phyloP scores from a whole-genome alignment of 2,329 filamentous ascomycete species.

The Bertia moriformis region DNA sequence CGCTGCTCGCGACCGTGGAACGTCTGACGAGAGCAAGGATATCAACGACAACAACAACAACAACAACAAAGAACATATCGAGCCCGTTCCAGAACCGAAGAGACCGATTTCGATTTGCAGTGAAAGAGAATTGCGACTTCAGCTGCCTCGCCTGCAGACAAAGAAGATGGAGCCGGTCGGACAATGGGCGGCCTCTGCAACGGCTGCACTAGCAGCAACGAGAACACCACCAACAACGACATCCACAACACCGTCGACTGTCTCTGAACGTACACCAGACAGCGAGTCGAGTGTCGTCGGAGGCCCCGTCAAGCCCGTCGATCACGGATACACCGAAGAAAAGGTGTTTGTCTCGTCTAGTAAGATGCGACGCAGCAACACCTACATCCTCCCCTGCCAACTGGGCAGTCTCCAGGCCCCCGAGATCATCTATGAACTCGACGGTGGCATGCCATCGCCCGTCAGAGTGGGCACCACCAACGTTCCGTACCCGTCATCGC shows the following conservation, averaged over 20 bases:
- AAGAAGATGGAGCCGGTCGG: conserved; percentile 2
- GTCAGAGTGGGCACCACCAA: no score
- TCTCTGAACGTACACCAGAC: no score
- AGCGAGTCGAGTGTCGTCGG: no score
- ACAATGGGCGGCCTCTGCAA: conserved; percentile 1
- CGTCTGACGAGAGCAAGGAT: conserved; percentile 2
- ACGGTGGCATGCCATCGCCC: conserved; percentile 10
- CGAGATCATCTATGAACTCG: conserved; percentile 16
- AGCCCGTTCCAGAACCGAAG: conserved; percentile 5
- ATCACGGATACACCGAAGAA: conserved; percentile 6
- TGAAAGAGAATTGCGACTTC: conserved; percentile 9
- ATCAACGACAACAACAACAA: no score
- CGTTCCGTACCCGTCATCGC: no score
- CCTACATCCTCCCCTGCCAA: not conserved
- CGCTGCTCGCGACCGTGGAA: conserved; percentile 3
- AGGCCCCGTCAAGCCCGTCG: no score
- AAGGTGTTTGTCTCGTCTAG: conserved; percentile 10
- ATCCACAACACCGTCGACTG: no score
- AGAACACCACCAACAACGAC: not conserved
- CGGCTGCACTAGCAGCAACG: not conserved
- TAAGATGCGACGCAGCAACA: conserved; percentile 7
- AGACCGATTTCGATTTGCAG: conserved; percentile 8
- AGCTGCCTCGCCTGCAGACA: conserved; percentile 3
- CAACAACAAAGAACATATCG: conserved; percentile 4
- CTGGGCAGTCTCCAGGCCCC: not conserved